A percentile compares a stretch with the other conserved stretches of the same genome.
Conservation (phyloP, 208 protist species). For the Acanthamoeba pearcei region DNA sequence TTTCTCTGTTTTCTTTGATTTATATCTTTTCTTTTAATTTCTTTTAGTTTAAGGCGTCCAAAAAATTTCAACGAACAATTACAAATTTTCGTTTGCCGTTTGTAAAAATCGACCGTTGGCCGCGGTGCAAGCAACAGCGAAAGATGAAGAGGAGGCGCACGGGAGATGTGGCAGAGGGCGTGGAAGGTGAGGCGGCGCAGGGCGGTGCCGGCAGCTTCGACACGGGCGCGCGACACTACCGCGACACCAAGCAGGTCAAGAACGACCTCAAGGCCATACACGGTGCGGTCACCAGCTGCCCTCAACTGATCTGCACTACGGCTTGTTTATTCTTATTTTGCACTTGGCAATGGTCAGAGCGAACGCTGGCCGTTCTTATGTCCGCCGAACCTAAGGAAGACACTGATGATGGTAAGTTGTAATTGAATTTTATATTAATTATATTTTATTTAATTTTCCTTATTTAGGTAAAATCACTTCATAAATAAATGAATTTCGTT, state of each 20-base stretch:
- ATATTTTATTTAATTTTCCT: no score
- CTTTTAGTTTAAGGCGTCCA: no score
- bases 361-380: background rate
- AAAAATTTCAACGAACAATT: no score
- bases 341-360: background rate
- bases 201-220: background rate
- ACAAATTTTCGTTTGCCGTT: no score
- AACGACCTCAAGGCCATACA: background rate
- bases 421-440: no score
- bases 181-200: background rate
- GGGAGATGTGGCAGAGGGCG: background rate
- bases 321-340: no score
- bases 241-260: slow-evolving; percentile 25
- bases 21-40: background rate
- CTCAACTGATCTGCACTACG: background rate
- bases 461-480: no score
- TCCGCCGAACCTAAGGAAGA: background rate
- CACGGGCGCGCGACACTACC: background rate
- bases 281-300: background rate
- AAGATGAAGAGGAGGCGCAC: slow-evolving; percentile 14
- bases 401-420: no score
- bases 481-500: no score
- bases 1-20: no score
- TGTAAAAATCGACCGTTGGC: no score
- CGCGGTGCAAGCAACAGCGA: no score